Evolutionary conservation across 2,329 filamentous ascomycete genomes (phyloP).

Genomic region (Aureobasidium sp.): DNA sequence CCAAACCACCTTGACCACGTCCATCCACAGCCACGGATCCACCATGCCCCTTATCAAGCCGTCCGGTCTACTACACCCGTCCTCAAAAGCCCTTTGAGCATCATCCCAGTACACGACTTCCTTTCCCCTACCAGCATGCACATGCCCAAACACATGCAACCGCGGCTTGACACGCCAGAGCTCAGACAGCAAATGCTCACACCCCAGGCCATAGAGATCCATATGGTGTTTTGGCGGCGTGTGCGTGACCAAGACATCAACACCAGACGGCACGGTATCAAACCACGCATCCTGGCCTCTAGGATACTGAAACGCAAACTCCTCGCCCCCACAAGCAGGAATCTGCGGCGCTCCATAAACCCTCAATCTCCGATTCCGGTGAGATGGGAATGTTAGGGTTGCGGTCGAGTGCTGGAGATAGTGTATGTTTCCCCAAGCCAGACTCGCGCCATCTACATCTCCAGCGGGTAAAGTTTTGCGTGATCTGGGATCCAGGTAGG

Average conservation of each 20-base stretch:
- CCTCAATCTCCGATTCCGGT: slow-evolving; percentile 51
- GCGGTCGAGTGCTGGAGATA: slow-evolving; percentile 68
- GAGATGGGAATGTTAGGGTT: slow-evolving; percentile 51
- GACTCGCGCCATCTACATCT: slow-evolving; percentile 34
- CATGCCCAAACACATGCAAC: slow-evolving; percentile 79
- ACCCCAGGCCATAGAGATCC: slow-evolving; percentile 56
- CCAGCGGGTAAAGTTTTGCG: slow-evolving; percentile 48
- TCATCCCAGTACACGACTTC: slow-evolving; percentile 69
- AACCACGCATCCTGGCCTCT: slow-evolving; percentile 62
- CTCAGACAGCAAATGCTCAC: slow-evolving; percentile 54
- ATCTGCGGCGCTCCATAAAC: slow-evolving; percentile 80
- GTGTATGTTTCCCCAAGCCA: slow-evolving; percentile 61
- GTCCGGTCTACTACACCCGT: slow-evolving; percentile 43
- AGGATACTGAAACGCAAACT: slow-evolving; percentile 73
- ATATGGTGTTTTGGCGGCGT: slow-evolving; percentile 68
- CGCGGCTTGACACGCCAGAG: slow-evolving; percentile 66
- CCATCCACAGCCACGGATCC: slow-evolving; percentile 42
- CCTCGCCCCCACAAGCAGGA: slow-evolving; percentile 62
- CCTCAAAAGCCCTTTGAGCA: slow-evolving; percentile 64
- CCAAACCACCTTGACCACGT: slow-evolving; percentile 44
- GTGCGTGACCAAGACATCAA: slow-evolving; percentile 76
- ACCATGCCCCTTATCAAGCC: slow-evolving; percentile 33
- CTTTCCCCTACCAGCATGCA: slow-evolving; percentile 67
- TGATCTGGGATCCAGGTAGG: slow-evolving; percentile 66
- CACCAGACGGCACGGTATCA: slow-evolving; percentile 61